Conservation (phyloP, 2,329 filamentous ascomycete genomes). For the Arthrobotrys conoides region DNA sequence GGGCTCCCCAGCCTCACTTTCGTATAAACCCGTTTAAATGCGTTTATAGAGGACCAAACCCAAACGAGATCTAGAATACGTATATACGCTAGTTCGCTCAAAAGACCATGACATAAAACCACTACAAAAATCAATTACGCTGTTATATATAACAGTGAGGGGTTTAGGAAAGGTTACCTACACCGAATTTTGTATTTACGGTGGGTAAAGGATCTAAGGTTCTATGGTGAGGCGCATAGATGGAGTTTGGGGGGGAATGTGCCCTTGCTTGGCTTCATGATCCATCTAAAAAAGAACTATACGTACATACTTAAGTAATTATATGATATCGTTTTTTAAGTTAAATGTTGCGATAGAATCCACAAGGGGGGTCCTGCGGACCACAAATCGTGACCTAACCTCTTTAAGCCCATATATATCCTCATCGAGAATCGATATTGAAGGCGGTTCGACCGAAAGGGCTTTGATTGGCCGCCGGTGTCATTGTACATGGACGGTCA, state of each 20-base stretch:
- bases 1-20: no score
- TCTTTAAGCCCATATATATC: not conserved
- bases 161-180: not conserved
- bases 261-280: no score
- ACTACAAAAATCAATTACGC: not conserved
- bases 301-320: no score
- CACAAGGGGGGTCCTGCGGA: not conserved
- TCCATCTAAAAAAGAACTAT: no score
- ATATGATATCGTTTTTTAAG: constrained; percentile 13
- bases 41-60: no score
- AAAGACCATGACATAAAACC: not conserved
- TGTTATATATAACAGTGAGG: not conserved
- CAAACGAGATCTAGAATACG: no score
- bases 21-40: no score
- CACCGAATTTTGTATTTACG: not conserved
- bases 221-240: no score
- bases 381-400: not conserved
- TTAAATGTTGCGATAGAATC: not conserved
- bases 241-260: no score
- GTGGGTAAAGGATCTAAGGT: not conserved
- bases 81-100: not conserved
- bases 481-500: not conserved
- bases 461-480: constrained; percentile 5
- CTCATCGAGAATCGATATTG: no score
- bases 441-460: not conserved